These are phyloP conservation scores for Erysimum cheiranthoides DNA, from an alignment of 345 rosid genomes.

Conservation along the genomic window DNA sequence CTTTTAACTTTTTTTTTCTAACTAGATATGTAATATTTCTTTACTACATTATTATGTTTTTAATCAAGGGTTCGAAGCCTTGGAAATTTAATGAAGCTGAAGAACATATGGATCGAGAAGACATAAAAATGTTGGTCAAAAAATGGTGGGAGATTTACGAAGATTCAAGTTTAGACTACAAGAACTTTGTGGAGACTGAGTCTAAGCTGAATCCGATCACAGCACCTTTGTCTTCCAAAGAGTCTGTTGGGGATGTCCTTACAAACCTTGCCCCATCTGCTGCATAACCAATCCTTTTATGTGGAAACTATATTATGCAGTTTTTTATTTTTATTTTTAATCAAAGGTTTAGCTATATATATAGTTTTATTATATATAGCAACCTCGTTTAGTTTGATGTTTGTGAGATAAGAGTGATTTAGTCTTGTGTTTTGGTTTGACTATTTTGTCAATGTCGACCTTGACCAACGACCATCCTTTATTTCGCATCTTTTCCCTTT, in stretches of 20 bases:
- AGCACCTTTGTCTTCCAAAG: conserved; percentile 15
- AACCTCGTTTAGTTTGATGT: background rate
- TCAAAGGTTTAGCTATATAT: conserved; percentile 13
- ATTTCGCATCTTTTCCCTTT: no score
- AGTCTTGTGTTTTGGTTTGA: no score
- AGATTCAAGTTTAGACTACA: conserved; percentile 59
- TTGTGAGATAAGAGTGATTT: no score
- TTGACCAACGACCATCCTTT: no score
- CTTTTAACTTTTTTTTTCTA: no score
- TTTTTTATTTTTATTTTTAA: background rate
- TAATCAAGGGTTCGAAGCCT: conserved; percentile 68
- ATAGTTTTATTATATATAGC: conserved; percentile 9
- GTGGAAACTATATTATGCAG: background rate
- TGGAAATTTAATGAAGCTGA: conserved; percentile 69
- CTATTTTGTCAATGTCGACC: no score
- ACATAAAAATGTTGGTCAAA: conserved; percentile 58
- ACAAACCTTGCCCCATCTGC: conserved; percentile 32
- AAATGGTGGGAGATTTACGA: conserved; percentile 71
- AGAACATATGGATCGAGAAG: conserved; percentile 65
- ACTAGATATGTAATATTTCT: background rate
- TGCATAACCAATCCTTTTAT: background rate
- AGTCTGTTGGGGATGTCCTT: background rate
- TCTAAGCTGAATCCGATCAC: conserved; percentile 29
- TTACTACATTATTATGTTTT: background rate
- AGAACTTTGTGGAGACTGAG: conserved; percentile 25